These are phyloP conservation scores for Euphorbia celastroides DNA, from an alignment of 441 rosid species.

Conservation along the genomic window DNA sequence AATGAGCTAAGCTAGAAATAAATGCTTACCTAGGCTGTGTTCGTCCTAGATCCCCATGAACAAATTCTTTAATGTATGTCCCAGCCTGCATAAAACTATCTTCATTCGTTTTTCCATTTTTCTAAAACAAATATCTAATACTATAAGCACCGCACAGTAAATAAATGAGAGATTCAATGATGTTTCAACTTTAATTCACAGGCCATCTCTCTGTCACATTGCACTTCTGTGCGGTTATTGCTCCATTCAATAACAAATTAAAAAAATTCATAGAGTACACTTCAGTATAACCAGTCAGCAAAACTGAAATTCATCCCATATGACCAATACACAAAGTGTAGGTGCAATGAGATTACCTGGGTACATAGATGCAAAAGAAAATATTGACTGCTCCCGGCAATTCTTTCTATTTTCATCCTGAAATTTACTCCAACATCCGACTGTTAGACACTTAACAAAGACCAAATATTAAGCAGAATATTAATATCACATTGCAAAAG, in stretches of 20 bases:
- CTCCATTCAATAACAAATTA: not conserved
- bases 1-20: not conserved
- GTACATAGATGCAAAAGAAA: slow-evolving; percentile 93
- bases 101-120: not conserved
- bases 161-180: not conserved
- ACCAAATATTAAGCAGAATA: not conserved
- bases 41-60: slow-evolving; percentile 97
- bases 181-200: not conserved
- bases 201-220: not conserved
- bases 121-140: not conserved
- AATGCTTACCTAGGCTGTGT: slow-evolving; percentile 70
- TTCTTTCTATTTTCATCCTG: slow-evolving; percentile 90
- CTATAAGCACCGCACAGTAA: not conserved
- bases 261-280: not conserved
- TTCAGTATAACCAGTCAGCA: not conserved
- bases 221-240: not conserved
- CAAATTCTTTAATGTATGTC: slow-evolving; percentile 95
- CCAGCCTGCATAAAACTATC: slow-evolving; percentile 63
- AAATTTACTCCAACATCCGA: slow-evolving; percentile 7
- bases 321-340: not conserved
- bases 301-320: not conserved
- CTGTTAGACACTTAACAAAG: slow-evolving; percentile 4
- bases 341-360: slow-evolving; percentile 43
- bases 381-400: slow-evolving; percentile 64
- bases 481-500: slow-evolving; percentile 1